A percentile compares a stretch with the other conserved stretches of the same genome.
phyloP scores from a whole-genome alignment of 2,329 filamentous ascomycete species.

The Elsinoe fawcettii region DNA sequence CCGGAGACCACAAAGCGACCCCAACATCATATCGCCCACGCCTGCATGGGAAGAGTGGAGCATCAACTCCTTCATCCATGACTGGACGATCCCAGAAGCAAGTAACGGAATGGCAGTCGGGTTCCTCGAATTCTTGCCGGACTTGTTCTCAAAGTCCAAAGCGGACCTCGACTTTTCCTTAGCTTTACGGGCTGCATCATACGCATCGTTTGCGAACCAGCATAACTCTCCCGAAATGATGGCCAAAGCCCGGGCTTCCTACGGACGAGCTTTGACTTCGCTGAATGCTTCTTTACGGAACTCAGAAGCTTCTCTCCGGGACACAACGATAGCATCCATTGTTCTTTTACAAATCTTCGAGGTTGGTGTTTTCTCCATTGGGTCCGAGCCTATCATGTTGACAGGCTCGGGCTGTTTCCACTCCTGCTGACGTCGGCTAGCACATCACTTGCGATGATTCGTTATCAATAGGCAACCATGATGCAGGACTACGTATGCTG shows the following conservation, averaged over 20 bases:
- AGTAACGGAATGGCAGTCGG: background rate
- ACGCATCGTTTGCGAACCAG: conserved; percentile 14
- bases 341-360: conserved; percentile 14
- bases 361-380: background rate
- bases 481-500: conserved; percentile 13
- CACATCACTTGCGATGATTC: conserved; percentile 16
- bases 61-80: conserved; percentile 12
- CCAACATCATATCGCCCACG: conserved; percentile 3
- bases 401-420: background rate
- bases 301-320: background rate
- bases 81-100: conserved; percentile 13
- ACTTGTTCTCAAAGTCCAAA: conserved; percentile 2
- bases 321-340: conserved; percentile 14
- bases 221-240: conserved; percentile 15
- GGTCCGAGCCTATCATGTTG: background rate
- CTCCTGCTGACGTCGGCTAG: background rate
- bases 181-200: conserved; percentile 1
- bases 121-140: conserved; percentile 13
- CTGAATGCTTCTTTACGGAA: conserved; percentile 12
- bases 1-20: conserved; percentile 6
- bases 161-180: conserved; percentile 12
- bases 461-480: conserved; percentile 15
- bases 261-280: conserved; percentile 6
- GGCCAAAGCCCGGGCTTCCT: conserved; percentile 11
- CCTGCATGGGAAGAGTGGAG: conserved; percentile 15